Evolutionary conservation across 148 eudicot genomes (phyloP), one percentile per base, ranked within the genome.

Genomic region (Vaccinium myrtillus): DNA sequence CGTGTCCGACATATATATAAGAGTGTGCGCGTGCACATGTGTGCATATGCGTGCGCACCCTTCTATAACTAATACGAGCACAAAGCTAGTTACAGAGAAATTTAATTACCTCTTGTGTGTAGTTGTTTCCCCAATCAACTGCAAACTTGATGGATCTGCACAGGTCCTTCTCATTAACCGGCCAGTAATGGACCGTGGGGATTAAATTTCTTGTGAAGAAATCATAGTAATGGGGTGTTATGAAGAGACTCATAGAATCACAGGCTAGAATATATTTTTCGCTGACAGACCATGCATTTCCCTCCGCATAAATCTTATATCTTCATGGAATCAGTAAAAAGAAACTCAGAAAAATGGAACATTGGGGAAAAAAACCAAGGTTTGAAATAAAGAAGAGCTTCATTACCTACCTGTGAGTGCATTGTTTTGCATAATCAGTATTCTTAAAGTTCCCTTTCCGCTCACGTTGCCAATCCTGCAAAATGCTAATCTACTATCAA

Each of bases 241-340:
- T 82, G 5, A 89, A 25, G 73, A 92, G 86, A 73, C 89, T 88
- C 94, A 92, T 88, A 2, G 94, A 92, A 69, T 92, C 93, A 56
- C 93, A 92, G 2, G 93, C 93, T 85, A 90, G 87, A 56, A 90
- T 86, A 69, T 90, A 92, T 65, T 92, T 92, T 84, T 90, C 89
- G 67, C 94, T 90, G 13, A 88, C 91, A 12, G 94, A 92, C 94
- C 93, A 90, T 76, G 87, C 87, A 67, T 15, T 73, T 73, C 94
- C 94, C 81, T 91, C 94, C 15, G 84, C 89, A 75, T 90, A 90
- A 56, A 92, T 92, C 87, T 87, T 92, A 84, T 89, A 92, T 85
- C 94, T 92, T 53, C 75, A 83, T 27, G 21, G 18, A 80, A 69
- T 5, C 3, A 70, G 46, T 70, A 14, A 61, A 21, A 21, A 25